Base-by-base conservation (phyloP, 495 filamentous ascomycete species). In the Penicillium crystallinum region DNA sequence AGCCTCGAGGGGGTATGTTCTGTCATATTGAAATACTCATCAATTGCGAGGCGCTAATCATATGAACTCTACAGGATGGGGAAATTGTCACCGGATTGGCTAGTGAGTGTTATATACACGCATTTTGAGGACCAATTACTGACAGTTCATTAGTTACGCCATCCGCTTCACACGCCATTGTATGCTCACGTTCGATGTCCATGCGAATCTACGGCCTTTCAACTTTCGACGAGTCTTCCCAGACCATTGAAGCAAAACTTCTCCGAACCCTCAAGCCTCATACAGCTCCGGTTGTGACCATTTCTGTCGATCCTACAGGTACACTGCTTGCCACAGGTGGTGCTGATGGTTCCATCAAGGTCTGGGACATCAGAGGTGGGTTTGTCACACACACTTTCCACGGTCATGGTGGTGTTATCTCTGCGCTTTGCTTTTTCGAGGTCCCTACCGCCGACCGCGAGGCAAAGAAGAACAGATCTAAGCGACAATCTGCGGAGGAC, bases 301-400 rank as follows among this genome's bases (percentile, higher is more conserved):
- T 88, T 14, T 82, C 87, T 14, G 80, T 90, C 39, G 93, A 99
- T 65, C 75, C 77, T 29, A 96, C 91, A 2, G 85, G 91, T 59
- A 97, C 92, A 12, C 73, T 99, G 10, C 72, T 97, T 35, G 93
- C 92, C 31, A 96, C 91, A 17, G 93, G 93, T 47, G 88, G 83
- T 21, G 89, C 93, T 7, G 93, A 97, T 69, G 93, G 93, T 22
- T 79, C 84, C 4, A 86, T 96, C 54, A 99, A 99, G 67, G 85
- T 99, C 46, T 97, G 90, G 90, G 95, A 99, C 72, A 91, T 99
- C 33, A 72, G 78, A 51, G 90, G 88, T 15, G 95, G 93, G 12
- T 97, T 84, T 65, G 82, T 89, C 22, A 99, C 93, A 14, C 93
- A 99, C 67, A 97, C 90, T 2, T 91, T 99, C 65, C 85, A 90